Evolutionary conservation across 2,329 filamentous ascomycete species (phyloP), one percentile per base, ranked within the genome.

Genomic region (Aspergillus ochraceus): DNA sequence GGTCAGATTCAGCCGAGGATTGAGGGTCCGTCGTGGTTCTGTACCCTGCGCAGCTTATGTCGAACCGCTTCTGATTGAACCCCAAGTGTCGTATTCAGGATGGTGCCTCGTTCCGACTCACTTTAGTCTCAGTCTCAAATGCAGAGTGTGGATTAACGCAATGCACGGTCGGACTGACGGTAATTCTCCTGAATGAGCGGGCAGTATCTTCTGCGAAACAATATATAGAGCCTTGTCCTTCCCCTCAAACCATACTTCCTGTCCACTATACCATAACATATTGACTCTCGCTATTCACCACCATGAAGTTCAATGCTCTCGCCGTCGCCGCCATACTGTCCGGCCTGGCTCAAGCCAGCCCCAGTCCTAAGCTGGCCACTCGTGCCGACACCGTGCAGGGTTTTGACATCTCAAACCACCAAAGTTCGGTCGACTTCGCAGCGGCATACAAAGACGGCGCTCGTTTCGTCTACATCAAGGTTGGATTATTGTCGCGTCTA

Each of bases 321-420:
- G 47, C 49, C 26, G 14, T 54, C 3, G 22, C 54, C 17, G 51
- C 51, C 12, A 42, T 12, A 20, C 19, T 47, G 2, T 24, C 52
- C 24, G 19, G 58, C 22, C 19, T 57, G 54, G 51, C 59, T 17
- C 54, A 52, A n/a, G 36, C 36, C 36, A 42, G 36, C 6, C 20
- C 36, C 53, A n/a, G 32, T 19, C 5, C 39, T 6, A 29, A 39
- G 14, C 20, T 57, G 14, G 55, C 39, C 11, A 49, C 49, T 19
- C 42, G 42, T 6, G 49, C 59, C 4, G 45, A 47, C 14, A 58
- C 52, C 3, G 46, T 62, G 36, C 60, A 60, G 14, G 60, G 60
- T 4, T 62, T 62, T 24, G 60, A 62, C 51, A 60, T 62, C 50
- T 62, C 60, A n/a, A 57, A 60, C 51, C 55, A 62, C 39, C 60